Evolutionary conservation across 2,329 filamentous ascomycete species (phyloP).

Genomic region (Ophiostoma ulmi): DNA sequence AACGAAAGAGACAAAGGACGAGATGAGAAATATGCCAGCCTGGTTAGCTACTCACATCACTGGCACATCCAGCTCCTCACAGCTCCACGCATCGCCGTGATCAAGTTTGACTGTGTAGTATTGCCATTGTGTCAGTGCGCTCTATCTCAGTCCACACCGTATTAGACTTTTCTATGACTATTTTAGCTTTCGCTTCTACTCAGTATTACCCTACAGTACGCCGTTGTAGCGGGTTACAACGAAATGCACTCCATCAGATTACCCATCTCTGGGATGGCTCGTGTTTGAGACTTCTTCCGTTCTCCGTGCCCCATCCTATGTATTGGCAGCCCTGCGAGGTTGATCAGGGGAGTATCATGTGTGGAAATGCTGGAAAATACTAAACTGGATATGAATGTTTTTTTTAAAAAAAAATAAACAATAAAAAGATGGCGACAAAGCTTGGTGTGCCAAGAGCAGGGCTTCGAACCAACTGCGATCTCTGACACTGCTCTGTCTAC

Average conservation of each 20-base stretch:
- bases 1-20: not conserved
- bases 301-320: not conserved
- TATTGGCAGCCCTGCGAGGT: constrained; percentile 9
- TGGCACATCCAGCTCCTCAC: not conserved
- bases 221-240: not conserved
- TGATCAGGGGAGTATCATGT: constrained; percentile 6
- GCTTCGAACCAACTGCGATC: no score
- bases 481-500: no score
- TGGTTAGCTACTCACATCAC: not conserved
- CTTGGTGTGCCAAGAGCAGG: not conserved
- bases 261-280: not conserved
- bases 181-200: not conserved
- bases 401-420: not conserved
- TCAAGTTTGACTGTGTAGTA: constrained; percentile 4
- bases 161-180: not conserved
- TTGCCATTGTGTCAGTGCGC: constrained; percentile 5
- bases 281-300: constrained; percentile 1
- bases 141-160: not conserved
- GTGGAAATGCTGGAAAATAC: not conserved
- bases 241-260: not conserved
- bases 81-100: not conserved
- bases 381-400: no score
- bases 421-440: not conserved
- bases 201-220: no score
- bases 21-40: not conserved